Conservation (phyloP, 75 land plant genomes). For the Adiantum capillusveneris region DNA sequence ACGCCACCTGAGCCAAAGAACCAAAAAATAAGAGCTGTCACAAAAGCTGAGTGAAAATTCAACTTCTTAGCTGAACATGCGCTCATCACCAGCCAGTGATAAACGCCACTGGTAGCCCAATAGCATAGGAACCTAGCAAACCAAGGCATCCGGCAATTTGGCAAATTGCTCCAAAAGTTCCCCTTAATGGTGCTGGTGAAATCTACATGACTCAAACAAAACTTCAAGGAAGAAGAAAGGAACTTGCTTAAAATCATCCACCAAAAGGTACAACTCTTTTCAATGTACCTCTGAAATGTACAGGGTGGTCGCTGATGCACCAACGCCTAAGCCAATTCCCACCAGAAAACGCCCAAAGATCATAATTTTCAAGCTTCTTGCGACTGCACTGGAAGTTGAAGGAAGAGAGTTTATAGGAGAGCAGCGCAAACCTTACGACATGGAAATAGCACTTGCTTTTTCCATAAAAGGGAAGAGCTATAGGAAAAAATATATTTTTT, state of each 20-base stretch:
- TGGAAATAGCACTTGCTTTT: no score
- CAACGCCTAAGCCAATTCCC: slow-evolving; percentile 78
- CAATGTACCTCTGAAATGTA: slow-evolving; percentile 84
- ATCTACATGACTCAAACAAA: slow-evolving; percentile 25
- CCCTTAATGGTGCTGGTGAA: slow-evolving; percentile 84
- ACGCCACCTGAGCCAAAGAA: slow-evolving; percentile 59
- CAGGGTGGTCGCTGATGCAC: slow-evolving; percentile 74
- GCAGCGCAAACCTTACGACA: no score
- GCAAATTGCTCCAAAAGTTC: slow-evolving; percentile 81
- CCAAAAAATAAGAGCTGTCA: neutral
- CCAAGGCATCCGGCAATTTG: slow-evolving; percentile 93
- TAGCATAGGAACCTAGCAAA: slow-evolving; percentile 51
- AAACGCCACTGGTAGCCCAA: slow-evolving; percentile 72
- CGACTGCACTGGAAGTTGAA: slow-evolving; percentile 46
- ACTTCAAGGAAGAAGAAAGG: no score
- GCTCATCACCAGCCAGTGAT: slow-evolving; percentile 73
- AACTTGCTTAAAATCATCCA: no score
- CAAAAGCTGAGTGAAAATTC: no score
- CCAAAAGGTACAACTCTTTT: no score
- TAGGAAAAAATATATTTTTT: no score
- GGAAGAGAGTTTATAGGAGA: no score
- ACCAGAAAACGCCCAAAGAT: slow-evolving; percentile 81
- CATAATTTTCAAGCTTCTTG: slow-evolving; percentile 53
- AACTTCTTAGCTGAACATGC: no score
- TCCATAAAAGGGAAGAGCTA: no score